Evolutionary conservation across 805 yeast genomes (phyloP), one percentile per base, ranked within the genome.

Genomic region (Candida khao-thaluensis): DNA sequence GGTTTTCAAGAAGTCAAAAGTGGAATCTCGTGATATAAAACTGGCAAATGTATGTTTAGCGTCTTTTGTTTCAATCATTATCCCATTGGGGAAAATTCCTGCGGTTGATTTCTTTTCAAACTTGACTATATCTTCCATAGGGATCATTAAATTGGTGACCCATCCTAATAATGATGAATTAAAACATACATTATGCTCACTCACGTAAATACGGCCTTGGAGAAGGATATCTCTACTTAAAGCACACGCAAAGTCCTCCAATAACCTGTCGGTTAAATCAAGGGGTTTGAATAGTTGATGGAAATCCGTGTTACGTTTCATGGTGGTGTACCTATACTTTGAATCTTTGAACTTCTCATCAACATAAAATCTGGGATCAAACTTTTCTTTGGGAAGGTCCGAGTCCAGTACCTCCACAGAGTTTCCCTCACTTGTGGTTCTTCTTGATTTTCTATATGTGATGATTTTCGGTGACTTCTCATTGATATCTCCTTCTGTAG

Each of bases 241-340:
- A 0, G 97, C 96, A 68, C 98, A 93, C 18, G 87, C 78, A 52
- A 84, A 90, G 51, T 89, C 97, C 53, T 88, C 96, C 24, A 91
- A 57, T 11, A 91, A 64, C 36, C 82, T 67, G 52, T 91, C 97
- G 32, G 78, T 74, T 17, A 64, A 63, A 2, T 90, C 85, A 2
- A 88, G 65, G 7, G 80, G 70, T 40, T 79, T 71, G 67, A 91
- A 93, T 2, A 82, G 50, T 27, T 69, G 73, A 60, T 89, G 97
- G 58, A 88, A 93, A 26, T 86, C 95, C 4, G 71, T 65, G 53
- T 89, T 63, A 38, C 95, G 67, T 35, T 72, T 72, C 38, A 70
- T 69, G 2, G 81, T 65, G 1, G 96, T 88, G 53, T 71, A 85
- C 37, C 81, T 69, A 53, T 77, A 82, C 10, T 62, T 68, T 0